Percentiles rank a stretch among this genome's conserved stretches.
These are phyloP conservation scores for Streptanthus diversifolius DNA, from an alignment of 345 rosid genomes.

Conservation along the genomic window DNA sequence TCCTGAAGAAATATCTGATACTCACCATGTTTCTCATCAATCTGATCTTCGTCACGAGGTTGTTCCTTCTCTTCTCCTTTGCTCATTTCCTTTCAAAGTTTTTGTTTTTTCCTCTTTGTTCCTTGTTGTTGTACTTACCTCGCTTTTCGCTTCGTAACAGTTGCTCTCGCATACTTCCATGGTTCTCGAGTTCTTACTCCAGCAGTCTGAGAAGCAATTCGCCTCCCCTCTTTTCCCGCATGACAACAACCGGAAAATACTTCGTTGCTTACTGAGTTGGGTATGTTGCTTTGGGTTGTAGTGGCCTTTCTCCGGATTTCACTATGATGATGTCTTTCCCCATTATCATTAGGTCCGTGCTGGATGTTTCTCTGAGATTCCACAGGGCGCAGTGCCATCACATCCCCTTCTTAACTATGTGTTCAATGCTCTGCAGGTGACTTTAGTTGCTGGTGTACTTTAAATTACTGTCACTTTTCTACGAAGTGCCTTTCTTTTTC, in stretches of 20 bases:
- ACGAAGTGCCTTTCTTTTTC: not conserved
- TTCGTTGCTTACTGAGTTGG: slow-evolving; percentile 95
- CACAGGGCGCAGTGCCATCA: slow-evolving; percentile 58
- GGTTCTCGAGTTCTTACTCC: slow-evolving; percentile 84
- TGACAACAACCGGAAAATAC: slow-evolving; percentile 68
- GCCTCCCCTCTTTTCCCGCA: slow-evolving; percentile 26
- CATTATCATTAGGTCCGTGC: slow-evolving; percentile 64
- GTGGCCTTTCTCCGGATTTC: not conserved
- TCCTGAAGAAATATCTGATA: slow-evolving; percentile 84
- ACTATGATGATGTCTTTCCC: slow-evolving; percentile 1
- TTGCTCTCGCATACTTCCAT: slow-evolving; percentile 69
- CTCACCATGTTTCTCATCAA: slow-evolving; percentile 52
- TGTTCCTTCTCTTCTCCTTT: not conserved
- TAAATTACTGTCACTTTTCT: not conserved
- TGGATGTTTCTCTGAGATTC: slow-evolving; percentile 91
- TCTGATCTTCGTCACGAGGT: slow-evolving; percentile 16
- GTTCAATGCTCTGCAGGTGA: slow-evolving; percentile 76
- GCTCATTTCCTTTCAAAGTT: not conserved
- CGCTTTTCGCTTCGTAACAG: slow-evolving; percentile 37
- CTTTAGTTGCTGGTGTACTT: not conserved
- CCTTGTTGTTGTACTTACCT: not conserved
- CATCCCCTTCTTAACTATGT: slow-evolving; percentile 85
- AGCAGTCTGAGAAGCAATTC: slow-evolving; percentile 73
- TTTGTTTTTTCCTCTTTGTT: not conserved
- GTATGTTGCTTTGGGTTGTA: slow-evolving; percentile 48